Percentiles rank a stretch among this genome's conserved stretches.
Evolutionary conservation across 257 asterid genomes (phyloP).

Genomic region (Cinchona pubescens): DNA sequence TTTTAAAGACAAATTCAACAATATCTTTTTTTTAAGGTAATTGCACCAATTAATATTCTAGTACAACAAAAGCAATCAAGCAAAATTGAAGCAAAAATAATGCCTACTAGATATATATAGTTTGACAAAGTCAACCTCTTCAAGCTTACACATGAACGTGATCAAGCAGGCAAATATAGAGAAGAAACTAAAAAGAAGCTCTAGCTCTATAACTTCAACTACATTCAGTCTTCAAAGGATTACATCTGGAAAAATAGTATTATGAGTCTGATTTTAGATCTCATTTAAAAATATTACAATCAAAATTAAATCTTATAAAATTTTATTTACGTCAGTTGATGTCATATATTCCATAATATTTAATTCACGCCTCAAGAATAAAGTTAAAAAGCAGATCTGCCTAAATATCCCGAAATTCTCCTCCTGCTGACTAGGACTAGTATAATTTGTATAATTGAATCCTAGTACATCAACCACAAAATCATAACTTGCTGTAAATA

Average conservation of each 20-base stretch:
- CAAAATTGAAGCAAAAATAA: not conserved
- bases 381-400: too few relatives aligned
- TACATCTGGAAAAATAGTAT: too few relatives aligned
- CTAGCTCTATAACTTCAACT: not conserved
- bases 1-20: too few relatives aligned
- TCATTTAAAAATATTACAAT: too few relatives aligned
- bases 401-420: too few relatives aligned
- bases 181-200: not conserved
- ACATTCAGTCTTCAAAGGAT: not conserved
- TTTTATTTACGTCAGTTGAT: too few relatives aligned
- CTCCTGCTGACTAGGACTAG: not conserved
- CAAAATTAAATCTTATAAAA: too few relatives aligned
- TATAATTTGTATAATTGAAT: constrained; percentile 14
- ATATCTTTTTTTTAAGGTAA: too few relatives aligned
- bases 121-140: not conserved
- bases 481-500: constrained; percentile 9
- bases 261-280: too few relatives aligned
- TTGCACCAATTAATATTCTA: too few relatives aligned
- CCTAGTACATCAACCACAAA: constrained; percentile 40
- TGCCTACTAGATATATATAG: not conserved
- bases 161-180: not conserved
- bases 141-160: not conserved
- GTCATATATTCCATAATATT: too few relatives aligned
- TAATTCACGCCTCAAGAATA: too few relatives aligned
- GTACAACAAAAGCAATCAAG: not conserved